A percentile compares a stretch with the other conserved stretches of the same genome.
phyloP scores from a whole-genome alignment of 192 early-diverging fungal genomes.

The Backusella psychrophila region DNA sequence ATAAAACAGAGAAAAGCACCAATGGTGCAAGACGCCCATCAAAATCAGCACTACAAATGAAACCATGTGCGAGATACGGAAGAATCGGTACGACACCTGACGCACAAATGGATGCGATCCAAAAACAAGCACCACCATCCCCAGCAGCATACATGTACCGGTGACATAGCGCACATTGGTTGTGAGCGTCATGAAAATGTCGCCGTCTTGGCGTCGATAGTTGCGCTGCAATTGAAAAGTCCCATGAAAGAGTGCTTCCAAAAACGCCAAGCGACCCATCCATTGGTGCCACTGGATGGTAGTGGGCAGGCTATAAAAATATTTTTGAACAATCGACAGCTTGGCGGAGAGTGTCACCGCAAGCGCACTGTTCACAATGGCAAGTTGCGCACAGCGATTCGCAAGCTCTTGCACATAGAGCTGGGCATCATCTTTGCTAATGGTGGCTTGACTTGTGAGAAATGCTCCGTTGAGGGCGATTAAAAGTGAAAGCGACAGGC shows the following conservation, averaged over 20 bases:
- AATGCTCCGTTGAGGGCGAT: background rate
- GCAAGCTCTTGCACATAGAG: background rate
- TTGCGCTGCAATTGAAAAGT: background rate
- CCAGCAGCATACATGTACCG: background rate
- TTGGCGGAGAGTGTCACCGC: constrained; percentile 17
- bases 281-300: constrained; percentile 20
- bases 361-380: constrained; percentile 12
- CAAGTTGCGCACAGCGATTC: constrained; percentile 16
- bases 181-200: constrained; percentile 6
- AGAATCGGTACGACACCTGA: constrained; percentile 7
- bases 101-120: constrained; percentile 23
- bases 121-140: background rate
- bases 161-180: background rate
- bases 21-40: constrained; percentile 10
- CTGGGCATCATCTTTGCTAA: background rate
- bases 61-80: constrained; percentile 16
- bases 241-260: constrained; percentile 15
- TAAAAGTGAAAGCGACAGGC: background rate
- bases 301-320: background rate
- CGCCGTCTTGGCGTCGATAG: background rate
- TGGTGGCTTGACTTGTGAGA: background rate
- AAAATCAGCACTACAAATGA: background rate
- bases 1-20: constrained; percentile 17
- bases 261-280: constrained; percentile 5
- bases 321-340: constrained; percentile 1